Evolutionary conservation across 2,329 filamentous ascomycete species (phyloP).

Genomic region (Pseudogymnoascus destructans): DNA sequence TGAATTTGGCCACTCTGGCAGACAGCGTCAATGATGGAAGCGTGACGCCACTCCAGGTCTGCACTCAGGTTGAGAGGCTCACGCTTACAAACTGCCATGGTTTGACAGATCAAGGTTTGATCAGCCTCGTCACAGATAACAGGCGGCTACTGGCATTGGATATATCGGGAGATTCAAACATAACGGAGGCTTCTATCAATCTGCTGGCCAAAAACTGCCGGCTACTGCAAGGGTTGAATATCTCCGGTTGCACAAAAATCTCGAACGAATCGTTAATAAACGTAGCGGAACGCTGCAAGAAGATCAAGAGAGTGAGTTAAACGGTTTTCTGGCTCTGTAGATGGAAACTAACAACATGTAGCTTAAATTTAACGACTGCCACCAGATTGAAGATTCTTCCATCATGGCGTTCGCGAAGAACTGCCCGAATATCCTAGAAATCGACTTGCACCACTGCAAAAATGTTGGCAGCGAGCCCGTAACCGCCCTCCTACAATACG

Average conservation of each 20-base stretch:
- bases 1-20: conserved; percentile 75
- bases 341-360: conserved; percentile 27
- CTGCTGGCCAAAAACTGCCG: conserved; percentile 70
- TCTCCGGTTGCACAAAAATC: conserved; percentile 72
- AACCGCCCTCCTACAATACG: conserved; percentile 63
- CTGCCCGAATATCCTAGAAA: conserved; percentile 88
- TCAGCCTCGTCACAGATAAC: conserved; percentile 66
- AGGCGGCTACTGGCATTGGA: conserved; percentile 76
- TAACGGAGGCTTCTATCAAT: conserved; percentile 70
- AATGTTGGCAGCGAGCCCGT: conserved; percentile 73
- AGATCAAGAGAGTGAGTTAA: conserved; percentile 65
- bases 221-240: conserved; percentile 81
- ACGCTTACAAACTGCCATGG: conserved; percentile 82
- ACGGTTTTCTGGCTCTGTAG: background rate
- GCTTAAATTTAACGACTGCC: conserved; percentile 89
- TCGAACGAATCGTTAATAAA: conserved; percentile 74
- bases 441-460: conserved; percentile 79
- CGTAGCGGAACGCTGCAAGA: conserved; percentile 70
- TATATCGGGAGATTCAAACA: conserved; percentile 65
- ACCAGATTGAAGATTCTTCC: conserved; percentile 68
- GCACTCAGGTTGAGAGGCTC: conserved; percentile 82
- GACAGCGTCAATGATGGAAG: conserved; percentile 76
- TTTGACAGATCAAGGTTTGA: conserved; percentile 73
- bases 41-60: conserved; percentile 65
- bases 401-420: conserved; percentile 76